Evolutionary conservation across 2,329 filamentous ascomycete species (phyloP), one percentile per base, ranked within the genome.

Genomic region (Graphilbum fragrans): DNA sequence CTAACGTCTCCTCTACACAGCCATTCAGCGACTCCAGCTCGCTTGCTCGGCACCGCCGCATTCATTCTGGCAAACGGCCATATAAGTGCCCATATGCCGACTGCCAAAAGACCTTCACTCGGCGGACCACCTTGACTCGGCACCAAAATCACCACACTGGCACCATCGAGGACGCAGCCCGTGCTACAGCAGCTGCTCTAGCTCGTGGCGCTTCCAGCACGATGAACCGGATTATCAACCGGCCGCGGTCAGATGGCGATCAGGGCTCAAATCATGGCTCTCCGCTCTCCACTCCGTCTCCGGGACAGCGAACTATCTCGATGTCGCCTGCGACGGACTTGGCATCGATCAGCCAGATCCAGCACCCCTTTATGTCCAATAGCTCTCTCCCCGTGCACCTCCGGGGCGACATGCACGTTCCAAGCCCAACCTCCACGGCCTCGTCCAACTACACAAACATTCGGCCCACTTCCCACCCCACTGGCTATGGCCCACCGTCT

Each of bases 81-180:
- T 98, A 96, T 69, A 94, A 94, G 61, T 98, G 92, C 63, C 88
- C 88, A 1, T 96, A 92, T 54, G 88, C 87, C 45, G 88, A 95
- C 59, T 98, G 92, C 61, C 88, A 96, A 58, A 96, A 96, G 72
- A 96, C 90, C 0, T 98, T 98, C 56, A 98, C 92, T 10, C 81
- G 92, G 43, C 82, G 90, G 49, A 96, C 92, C 1, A 96, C 92
- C 3, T 69, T 98, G 47, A 98, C 90, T 2, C 79, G 92, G 39
- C 92, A 98, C 58, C 87, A 95, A 63, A 94, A 94, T 52, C 86
- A 94, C 54, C 92, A 96, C 60, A 93, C 84, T 18, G 92, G 90
- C 34, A 95, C 88, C 0, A 84, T 95, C 16, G 90, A 95, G 59
- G 90, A 96, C 60, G 86, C 90, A 9, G 87, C 87, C 2, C 85